Evolutionary conservation across 108 stramenopile genomes (phyloP).

Genomic region (Halocafeteria seosinensis): DNA sequence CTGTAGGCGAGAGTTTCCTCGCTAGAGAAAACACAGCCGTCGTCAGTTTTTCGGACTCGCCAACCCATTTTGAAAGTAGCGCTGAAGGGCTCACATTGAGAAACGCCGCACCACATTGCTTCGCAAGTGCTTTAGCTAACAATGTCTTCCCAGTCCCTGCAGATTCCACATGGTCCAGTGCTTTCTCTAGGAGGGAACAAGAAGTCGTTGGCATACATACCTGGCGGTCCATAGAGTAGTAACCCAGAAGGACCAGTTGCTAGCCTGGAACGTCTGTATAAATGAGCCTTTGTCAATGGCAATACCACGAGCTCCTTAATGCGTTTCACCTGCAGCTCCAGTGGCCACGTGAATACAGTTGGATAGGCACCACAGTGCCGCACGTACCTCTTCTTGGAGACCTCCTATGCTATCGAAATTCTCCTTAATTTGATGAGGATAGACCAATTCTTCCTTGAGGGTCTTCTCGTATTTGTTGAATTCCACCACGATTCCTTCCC

Average conservation of each 20-base stretch:
- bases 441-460: background rate
- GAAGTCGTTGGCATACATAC: too few relatives aligned
- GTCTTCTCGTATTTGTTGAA: constrained; percentile 6
- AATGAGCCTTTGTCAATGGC: constrained; percentile 66
- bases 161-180: too few relatives aligned
- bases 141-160: constrained; percentile 80
- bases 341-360: too few relatives aligned
- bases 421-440: constrained; percentile 8
- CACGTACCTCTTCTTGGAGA: constrained; percentile 3
- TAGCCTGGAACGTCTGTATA: constrained; percentile 44
- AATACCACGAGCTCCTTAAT: constrained; percentile 71
- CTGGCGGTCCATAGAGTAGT: constrained; percentile 70
- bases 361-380: background rate
- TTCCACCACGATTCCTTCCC: too few relatives aligned
- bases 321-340: constrained; percentile 40
- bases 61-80: constrained; percentile 87
- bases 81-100: constrained; percentile 66
- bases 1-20: constrained; percentile 71
- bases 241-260: constrained; percentile 67
- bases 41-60: constrained; percentile 80
- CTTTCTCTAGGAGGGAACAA: too few relatives aligned
- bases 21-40: constrained; percentile 74
- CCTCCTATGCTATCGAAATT: constrained; percentile 11
- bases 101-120: constrained; percentile 77
- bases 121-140: constrained; percentile 90